Percentiles rank a stretch among this genome's conserved stretches.
Evolutionary conservation across 116 monocot genomes (phyloP).

Genomic region (Papilionanthe hybrid): DNA sequence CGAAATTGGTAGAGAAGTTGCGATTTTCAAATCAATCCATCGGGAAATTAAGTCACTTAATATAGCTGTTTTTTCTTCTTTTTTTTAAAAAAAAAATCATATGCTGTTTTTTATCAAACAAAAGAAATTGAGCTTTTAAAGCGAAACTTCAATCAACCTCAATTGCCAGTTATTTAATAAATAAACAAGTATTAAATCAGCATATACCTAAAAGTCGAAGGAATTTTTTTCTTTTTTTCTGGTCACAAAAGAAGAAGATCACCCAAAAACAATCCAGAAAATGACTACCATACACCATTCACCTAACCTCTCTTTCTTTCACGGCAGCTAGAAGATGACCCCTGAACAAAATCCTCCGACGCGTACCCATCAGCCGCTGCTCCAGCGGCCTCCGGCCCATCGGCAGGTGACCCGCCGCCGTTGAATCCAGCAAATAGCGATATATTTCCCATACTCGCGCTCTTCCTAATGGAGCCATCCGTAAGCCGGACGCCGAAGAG

Average conservation of each 20-base stretch:
- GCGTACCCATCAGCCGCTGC: slow-evolving; percentile 60
- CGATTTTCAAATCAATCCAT: neutral
- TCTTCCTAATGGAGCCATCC: slow-evolving; percentile 72
- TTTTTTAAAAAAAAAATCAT: no score
- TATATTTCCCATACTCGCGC: slow-evolving; percentile 83
- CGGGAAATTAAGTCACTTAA: neutral
- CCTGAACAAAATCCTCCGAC: slow-evolving; percentile 64
- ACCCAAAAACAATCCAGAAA: neutral
- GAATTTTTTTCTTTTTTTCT: no score
- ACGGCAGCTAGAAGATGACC: slow-evolving; percentile 59
- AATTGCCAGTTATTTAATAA: neutral
- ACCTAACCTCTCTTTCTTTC: slow-evolving; percentile 72
- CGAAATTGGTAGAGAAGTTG: neutral
- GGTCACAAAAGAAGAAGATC: neutral
- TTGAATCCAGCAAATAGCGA: slow-evolving; percentile 44
- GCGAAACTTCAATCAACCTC: neutral
- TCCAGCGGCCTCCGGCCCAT: slow-evolving; percentile 27
- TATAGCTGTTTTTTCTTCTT: neutral
- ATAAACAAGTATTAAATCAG: neutral
- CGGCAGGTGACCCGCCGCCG: slow-evolving; percentile 39
- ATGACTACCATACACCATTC: neutral
- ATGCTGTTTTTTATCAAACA: neutral
- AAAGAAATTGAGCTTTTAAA: neutral
- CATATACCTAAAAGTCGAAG: neutral
- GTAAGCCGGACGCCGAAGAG: slow-evolving; percentile 75